Evolutionary conservation across 1,139 yeast genomes (phyloP).

Genomic region (Lodderomyces margitis): DNA sequence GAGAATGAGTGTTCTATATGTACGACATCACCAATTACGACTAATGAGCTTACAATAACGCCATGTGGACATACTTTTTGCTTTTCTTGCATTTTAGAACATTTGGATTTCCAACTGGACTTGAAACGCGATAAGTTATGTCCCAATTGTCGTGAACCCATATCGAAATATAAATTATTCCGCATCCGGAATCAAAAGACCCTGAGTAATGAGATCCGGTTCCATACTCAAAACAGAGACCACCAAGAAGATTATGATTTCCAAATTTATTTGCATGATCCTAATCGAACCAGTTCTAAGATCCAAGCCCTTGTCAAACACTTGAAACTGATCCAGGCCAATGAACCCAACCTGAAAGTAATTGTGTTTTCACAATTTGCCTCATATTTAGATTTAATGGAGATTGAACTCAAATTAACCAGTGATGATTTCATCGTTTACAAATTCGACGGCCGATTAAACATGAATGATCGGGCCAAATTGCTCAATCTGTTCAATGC

Average conservation of each 20-base stretch:
- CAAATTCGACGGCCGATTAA: slow-evolving; percentile 81
- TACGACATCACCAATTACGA: slow-evolving; percentile 59
- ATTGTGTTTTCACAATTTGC: slow-evolving; percentile 94
- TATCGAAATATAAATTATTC: slow-evolving; percentile 45
- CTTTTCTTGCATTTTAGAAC: slow-evolving; percentile 69
- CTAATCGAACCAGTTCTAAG: slow-evolving; percentile 65
- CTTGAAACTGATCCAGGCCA: slow-evolving; percentile 50
- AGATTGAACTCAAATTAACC: slow-evolving; percentile 52
- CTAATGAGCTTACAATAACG: slow-evolving; percentile 61
- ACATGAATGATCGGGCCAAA: slow-evolving; percentile 61
- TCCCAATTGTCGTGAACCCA: slow-evolving; percentile 56
- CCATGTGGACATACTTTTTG: slow-evolving; percentile 85
- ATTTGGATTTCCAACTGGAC: slow-evolving; percentile 48
- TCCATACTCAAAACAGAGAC: slow-evolving; percentile 27
- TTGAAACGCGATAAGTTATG: slow-evolving; percentile 40
- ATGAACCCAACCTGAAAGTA: slow-evolving; percentile 64
- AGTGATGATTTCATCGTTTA: slow-evolving; percentile 40
- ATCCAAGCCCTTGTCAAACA: slow-evolving; percentile 67
- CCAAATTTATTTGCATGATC: slow-evolving; percentile 45
- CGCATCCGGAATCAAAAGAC: slow-evolving; percentile 32
- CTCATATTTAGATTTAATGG: slow-evolving; percentile 73
- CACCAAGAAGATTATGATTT: slow-evolving; percentile 26
- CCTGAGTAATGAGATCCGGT: slow-evolving; percentile 31
- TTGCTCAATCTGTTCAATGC: slow-evolving; percentile 56
- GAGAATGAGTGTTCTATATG: slow-evolving; percentile 83